phyloP scores from a whole-genome alignment of 1,139 yeast species.

The Suhomyces bribrorum region DNA sequence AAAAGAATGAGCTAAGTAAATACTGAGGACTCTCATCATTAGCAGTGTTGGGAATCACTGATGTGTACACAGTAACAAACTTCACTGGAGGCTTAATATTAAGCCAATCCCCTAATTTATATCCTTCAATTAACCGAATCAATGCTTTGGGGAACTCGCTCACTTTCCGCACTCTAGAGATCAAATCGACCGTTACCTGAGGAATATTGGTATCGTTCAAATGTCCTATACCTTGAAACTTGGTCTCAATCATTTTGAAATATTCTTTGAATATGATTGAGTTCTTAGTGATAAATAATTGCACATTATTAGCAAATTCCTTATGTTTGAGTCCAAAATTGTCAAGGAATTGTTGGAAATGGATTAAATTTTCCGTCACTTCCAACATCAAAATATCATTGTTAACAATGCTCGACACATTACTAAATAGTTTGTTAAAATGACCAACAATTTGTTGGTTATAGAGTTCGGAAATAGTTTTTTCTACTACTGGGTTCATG shows the following conservation, averaged over 20 bases:
- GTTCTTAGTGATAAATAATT: conserved; percentile 15
- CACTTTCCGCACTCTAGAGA: conserved; percentile 62
- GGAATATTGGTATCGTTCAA: conserved; percentile 66
- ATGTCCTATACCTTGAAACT: conserved; percentile 44
- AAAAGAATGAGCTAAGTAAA: conserved; percentile 61
- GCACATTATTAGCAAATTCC: conserved; percentile 14
- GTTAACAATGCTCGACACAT: conserved; percentile 16
- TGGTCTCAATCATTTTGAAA: conserved; percentile 53
- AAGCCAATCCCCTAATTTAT: conserved; percentile 70
- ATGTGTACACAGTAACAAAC: conserved; percentile 52
- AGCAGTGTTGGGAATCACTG: conserved; percentile 40
- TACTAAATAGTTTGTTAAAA: conserved; percentile 15
- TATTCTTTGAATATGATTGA: conserved; percentile 50
- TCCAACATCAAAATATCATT: conserved; percentile 46
- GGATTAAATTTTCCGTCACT: conserved; percentile 38
- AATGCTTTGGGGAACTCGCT: conserved; percentile 64
- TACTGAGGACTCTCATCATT: conserved; percentile 44
- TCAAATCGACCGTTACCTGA: conserved; percentile 65
- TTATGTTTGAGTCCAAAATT: conserved; percentile 14
- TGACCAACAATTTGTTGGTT: conserved; percentile 16
- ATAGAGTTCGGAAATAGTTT: conserved; percentile 26
- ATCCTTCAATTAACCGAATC: conserved; percentile 48
- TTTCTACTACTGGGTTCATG: conserved; percentile 25
- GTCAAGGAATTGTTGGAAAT: conserved; percentile 24
- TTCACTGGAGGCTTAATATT: conserved; percentile 53